Evolutionary conservation across 163 green algal species (phyloP), one percentile per base, ranked within the genome.

Genomic region (Volvox carteri): DNA sequence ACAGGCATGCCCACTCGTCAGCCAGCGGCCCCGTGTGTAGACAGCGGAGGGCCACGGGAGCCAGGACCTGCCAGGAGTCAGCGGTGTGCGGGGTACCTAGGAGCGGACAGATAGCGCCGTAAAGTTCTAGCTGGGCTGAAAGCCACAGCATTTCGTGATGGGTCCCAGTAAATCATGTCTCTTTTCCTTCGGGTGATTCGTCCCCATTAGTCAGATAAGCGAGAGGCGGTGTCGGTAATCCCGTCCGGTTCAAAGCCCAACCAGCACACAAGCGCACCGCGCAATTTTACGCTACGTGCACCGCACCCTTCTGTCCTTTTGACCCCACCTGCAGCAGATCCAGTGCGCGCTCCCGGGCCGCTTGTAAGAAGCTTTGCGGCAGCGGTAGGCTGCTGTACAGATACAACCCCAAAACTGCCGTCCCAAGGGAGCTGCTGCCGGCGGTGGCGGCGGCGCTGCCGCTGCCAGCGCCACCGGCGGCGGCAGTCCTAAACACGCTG

Each of bases 21-120:
- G 41, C 78, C 41, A 62, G 12, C 1, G 28, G 56, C 35, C 78
- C 78, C 35, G 28, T 5, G 25, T n/a, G 19, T 11, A 86, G 78
- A 21, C 37, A 46, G 28, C 58, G 78, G 28, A 86, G 25, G 0
- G 30, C 39, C 11, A 28, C 78, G 2, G 78, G 78, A 12, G 78
- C 78, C 41, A 86, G 56, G 39, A 86, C 41, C 78, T 86, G 78
- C 5, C n/a, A n/a, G n/a, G n/a, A n/a, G n/a, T n/a, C n/a, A n/a
- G n/a, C n/a, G n/a, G n/a, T n/a, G n/a, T n/a, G n/a, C n/a, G n/a
- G n/a, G n/a, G n/a, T n/a, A n/a, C n/a, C n/a, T n/a, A n/a, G n/a
- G n/a, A n/a, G n/a, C n/a, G n/a, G n/a, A n/a, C n/a, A n/a, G n/a
- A n/a, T n/a, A n/a, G n/a, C n/a, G n/a, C n/a, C n/a, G n/a, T n/a